phyloP scores from a whole-genome alignment of 1,284 basidiomycete genomes.

The Trichosporon inkin region DNA sequence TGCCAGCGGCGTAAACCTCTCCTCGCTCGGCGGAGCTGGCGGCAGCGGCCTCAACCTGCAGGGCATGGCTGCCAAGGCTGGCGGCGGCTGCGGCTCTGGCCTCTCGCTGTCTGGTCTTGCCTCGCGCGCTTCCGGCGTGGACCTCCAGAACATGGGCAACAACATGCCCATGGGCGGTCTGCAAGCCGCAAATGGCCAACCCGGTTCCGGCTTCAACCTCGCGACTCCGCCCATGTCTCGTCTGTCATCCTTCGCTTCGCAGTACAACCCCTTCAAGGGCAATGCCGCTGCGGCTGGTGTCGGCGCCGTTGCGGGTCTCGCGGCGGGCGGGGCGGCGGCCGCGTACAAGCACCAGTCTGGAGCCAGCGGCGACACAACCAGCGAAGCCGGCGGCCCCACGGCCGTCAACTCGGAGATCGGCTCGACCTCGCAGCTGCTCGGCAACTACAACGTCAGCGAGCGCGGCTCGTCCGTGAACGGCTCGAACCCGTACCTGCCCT shows the following conservation, averaged over 20 bases:
- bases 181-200: not conserved
- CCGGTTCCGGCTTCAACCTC: conserved; percentile 5
- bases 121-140: not conserved
- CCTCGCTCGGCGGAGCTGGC: conserved; percentile 6
- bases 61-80: conserved; percentile 6
- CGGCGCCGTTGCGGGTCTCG: not conserved
- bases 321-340: not conserved
- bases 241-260: not conserved
- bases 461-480: too few relatives aligned
- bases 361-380: not conserved
- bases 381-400: not conserved
- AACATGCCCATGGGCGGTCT: conserved; percentile 3
- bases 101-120: not conserved
- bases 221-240: conserved; percentile 2
- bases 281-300: not conserved
- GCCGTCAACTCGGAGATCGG: conserved; percentile 4
- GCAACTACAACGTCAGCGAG: conserved; percentile 4
- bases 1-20: not conserved
- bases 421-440: not conserved
- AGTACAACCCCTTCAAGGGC: conserved; percentile 5
- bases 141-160: conserved; percentile 1
- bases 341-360: conserved; percentile 3
- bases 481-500: not conserved
- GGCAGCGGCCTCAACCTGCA: conserved; percentile 1
- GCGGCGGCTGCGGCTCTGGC: not conserved